Conservation (phyloP, 1,284 basidiomycete genomes). For the Moniliophthora roreri region DNA sequence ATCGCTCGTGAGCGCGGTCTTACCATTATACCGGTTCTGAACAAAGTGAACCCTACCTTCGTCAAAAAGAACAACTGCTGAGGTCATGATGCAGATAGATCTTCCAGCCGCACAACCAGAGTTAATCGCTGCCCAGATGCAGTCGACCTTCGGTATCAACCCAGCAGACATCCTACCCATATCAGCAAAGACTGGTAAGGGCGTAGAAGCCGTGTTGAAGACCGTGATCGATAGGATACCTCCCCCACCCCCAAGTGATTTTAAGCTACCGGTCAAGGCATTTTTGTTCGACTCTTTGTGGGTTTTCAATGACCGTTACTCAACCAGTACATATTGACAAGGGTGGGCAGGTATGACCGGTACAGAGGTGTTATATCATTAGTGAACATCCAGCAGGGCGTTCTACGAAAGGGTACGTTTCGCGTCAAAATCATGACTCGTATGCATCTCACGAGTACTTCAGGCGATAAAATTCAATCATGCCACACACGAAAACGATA, state of each 20-base stretch:
- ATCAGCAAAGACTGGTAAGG: slow-evolving; percentile 92
- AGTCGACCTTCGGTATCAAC: slow-evolving; percentile 78
- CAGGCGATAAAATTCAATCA: slow-evolving; percentile 89
- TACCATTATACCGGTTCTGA: slow-evolving; percentile 89
- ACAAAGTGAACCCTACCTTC: slow-evolving; percentile 65
- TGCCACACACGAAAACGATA: slow-evolving; percentile 89
- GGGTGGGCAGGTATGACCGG: slow-evolving; percentile 78
- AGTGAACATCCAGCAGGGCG: slow-evolving; percentile 73
- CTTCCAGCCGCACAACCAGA: slow-evolving; percentile 84
- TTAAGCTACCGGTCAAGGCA: slow-evolving; percentile 69
- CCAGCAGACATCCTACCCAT: slow-evolving; percentile 74
- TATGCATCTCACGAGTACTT: slow-evolving; percentile 8
- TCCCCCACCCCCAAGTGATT: slow-evolving; percentile 54
- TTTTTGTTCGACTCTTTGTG: slow-evolving; percentile 93
- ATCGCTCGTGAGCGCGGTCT: slow-evolving; percentile 83
- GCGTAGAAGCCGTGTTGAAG: slow-evolving; percentile 73
- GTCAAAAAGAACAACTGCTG: slow-evolving; percentile 3
- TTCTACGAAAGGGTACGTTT: slow-evolving; percentile 59
- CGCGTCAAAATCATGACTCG: slow-evolving; percentile 2
- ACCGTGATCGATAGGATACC: slow-evolving; percentile 86
- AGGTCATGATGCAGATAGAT: slow-evolving; percentile 63
- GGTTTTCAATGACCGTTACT: slow-evolving; percentile 27
- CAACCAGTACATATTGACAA: slow-evolving; percentile 8
- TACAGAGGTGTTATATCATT: slow-evolving; percentile 97
- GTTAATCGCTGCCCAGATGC: slow-evolving; percentile 78